Base-by-base conservation (phyloP, 306 rosid genomes). In the Lathyrus oleraceus region DNA sequence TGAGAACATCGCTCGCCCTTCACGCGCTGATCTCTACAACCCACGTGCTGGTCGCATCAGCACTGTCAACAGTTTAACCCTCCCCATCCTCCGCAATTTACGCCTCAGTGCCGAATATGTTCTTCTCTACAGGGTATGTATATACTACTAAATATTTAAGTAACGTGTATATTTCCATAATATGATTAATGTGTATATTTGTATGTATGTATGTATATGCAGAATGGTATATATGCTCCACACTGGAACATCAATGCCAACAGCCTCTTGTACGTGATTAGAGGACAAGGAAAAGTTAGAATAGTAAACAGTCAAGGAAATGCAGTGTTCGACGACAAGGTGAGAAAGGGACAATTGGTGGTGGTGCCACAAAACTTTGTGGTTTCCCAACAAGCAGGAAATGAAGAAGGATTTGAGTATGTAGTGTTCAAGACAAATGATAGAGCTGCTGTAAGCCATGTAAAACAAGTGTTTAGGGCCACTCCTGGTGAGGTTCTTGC, bases 361-460 rank as follows among this genome's bases (percentile, higher is more conserved):
- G 79, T 79, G 32, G 85, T 88, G 67, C 96, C 96, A 11, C 97
- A 91, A 49, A 83, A 81, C 79, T 84, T 72, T 13, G 87, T 74
- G 27, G 70, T 88, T 30, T 78, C 85, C 0, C 8, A 82, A 36
- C 65, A 67, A 48, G 95, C 89, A 0, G 65, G 81, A 21, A 23
- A 53, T 4, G 35, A 65, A 1, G 78, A 84, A 19, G 91, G 90
- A 9, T 81, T 87, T 5, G 90, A 92, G 61, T 89, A 76, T 77
- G 62, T 87, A 0, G 70, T 83, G 1, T 91, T 91, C 78, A 89
- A 83, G 72, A 91, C 94, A 0, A 75, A 84, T 7, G 87, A 86
- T 53, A 15, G 23, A 1, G 92, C 97, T 1, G 0, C 73, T 14
- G 66, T 74, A 1, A 81, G 43, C 77, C 83, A 85, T 8, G 21